Evolutionary conservation across 805 yeast genomes (phyloP).

Genomic region (Myxozyma neglecta): DNA sequence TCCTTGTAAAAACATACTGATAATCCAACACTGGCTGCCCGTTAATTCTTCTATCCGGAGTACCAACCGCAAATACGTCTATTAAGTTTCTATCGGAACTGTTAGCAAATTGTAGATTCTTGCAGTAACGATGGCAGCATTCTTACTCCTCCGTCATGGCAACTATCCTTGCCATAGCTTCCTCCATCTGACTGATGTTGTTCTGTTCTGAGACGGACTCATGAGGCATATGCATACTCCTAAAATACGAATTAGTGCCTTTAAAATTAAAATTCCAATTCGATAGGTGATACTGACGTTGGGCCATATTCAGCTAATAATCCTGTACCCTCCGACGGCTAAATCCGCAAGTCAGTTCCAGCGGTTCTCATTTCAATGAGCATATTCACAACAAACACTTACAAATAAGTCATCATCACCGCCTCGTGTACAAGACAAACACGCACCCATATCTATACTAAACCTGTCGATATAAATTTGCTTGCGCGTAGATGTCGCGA

Average conservation of each 20-base stretch:
- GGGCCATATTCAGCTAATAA: conserved; percentile 29
- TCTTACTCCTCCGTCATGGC: conserved; percentile 29
- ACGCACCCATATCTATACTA: conserved; percentile 20
- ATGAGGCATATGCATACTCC: conserved; percentile 21
- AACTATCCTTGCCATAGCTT: conserved; percentile 28
- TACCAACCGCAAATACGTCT: conserved; percentile 30
- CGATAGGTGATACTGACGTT: conserved; percentile 15
- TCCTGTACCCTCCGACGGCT: conserved; percentile 28
- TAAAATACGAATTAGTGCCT: neutral
- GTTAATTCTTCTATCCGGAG: conserved; percentile 24
- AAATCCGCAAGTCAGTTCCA: neutral
- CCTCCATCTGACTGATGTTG: conserved; percentile 15
- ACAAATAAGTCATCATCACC: conserved; percentile 27
- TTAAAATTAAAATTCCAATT: neutral
- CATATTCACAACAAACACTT: neutral
- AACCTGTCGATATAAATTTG: too few species aligned
- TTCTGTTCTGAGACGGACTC: conserved; percentile 4
- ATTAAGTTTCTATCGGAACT: conserved; percentile 22
- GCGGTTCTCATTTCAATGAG: neutral
- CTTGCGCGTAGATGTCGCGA: too few species aligned
- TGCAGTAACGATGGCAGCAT: neutral
- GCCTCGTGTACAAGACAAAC: conserved; percentile 26
- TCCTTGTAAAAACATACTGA: conserved; percentile 9
- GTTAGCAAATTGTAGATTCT: neutral
- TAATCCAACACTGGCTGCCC: conserved; percentile 20